phyloP scores from a whole-genome alignment of 2,329 filamentous ascomycete genomes.

The Aureobasidium sp. region DNA sequence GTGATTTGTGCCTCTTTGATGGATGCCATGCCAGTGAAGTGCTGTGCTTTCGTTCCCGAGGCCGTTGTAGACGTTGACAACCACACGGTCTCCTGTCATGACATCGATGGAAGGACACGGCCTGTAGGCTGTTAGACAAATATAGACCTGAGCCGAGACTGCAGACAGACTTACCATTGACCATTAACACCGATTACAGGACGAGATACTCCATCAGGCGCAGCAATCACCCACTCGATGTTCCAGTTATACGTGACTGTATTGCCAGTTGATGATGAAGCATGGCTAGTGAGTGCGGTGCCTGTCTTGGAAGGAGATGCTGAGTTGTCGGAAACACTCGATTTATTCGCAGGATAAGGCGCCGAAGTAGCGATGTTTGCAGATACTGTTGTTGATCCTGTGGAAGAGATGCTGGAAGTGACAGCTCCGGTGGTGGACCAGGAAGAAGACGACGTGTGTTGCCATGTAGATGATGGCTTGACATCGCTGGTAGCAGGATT shows the following conservation, averaged over 20 bases:
- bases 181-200: slow-evolving; percentile 60
- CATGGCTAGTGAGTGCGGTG: not conserved
- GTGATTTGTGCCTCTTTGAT: slow-evolving; percentile 63
- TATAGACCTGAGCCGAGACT: no score
- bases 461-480: not conserved
- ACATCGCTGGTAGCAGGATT: not conserved
- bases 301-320: not conserved
- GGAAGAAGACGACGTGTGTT: not conserved
- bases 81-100: slow-evolving; percentile 63
- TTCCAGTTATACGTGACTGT: slow-evolving; percentile 45
- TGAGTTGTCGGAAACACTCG: not conserved
- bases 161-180: slow-evolving; percentile 39
- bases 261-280: slow-evolving; percentile 16
- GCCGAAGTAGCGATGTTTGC: not conserved
- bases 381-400: not conserved
- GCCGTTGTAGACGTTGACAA: slow-evolving; percentile 61
- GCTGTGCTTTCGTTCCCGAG: slow-evolving; percentile 56
- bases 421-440: not conserved
- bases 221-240: slow-evolving; percentile 46
- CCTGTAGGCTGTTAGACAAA: not conserved
- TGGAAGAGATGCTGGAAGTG: not conserved
- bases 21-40: slow-evolving; percentile 72
- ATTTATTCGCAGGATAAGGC: not conserved
- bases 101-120: slow-evolving; percentile 65
- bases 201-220: slow-evolving; percentile 46